A percentile compares a stretch with the other conserved stretches of the same genome.
Conservation (phyloP, 1,284 basidiomycete species). For the Leccinum pachyderme region DNA sequence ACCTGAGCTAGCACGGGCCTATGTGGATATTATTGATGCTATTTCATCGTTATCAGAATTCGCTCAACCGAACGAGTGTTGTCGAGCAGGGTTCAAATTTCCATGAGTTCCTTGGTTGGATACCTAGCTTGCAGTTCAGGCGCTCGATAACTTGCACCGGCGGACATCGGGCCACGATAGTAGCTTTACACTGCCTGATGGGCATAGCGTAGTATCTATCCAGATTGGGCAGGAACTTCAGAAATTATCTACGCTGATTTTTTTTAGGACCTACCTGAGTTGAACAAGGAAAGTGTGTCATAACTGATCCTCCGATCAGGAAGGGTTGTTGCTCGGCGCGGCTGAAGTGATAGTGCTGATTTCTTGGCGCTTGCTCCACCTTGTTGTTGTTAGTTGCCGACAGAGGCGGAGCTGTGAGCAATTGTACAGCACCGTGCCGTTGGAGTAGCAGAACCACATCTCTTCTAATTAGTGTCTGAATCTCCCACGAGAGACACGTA, state of each 20-base stretch:
- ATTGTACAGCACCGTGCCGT: too few relatives aligned
- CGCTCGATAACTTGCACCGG: not conserved
- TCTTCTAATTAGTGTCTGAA: not conserved
- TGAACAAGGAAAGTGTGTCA: not conserved
- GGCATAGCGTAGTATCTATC: not conserved
- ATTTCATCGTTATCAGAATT: not conserved
- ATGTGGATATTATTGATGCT: too few relatives aligned
- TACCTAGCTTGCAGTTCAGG: not conserved
- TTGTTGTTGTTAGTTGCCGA: not conserved
- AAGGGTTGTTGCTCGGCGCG: not conserved
- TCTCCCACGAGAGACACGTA: not conserved
- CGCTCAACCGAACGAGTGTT: not conserved
- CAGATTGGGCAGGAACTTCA: not conserved
- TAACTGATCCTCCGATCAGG: not conserved
- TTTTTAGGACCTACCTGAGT: not conserved
- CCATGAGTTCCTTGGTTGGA: not conserved
- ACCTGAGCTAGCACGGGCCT: not conserved
- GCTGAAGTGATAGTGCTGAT: not conserved
- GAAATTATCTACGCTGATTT: not conserved
- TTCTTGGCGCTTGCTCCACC: not conserved
- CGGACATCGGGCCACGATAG: not conserved
- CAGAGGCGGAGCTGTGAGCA: not conserved
- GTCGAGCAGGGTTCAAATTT: not conserved
- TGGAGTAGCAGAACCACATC: too few relatives aligned
- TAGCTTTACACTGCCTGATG: not conserved